Evolutionary conservation across 352 stramenopile species (phyloP), one percentile per base, ranked within the genome.

Genomic region (Phytophthora sp.): DNA sequence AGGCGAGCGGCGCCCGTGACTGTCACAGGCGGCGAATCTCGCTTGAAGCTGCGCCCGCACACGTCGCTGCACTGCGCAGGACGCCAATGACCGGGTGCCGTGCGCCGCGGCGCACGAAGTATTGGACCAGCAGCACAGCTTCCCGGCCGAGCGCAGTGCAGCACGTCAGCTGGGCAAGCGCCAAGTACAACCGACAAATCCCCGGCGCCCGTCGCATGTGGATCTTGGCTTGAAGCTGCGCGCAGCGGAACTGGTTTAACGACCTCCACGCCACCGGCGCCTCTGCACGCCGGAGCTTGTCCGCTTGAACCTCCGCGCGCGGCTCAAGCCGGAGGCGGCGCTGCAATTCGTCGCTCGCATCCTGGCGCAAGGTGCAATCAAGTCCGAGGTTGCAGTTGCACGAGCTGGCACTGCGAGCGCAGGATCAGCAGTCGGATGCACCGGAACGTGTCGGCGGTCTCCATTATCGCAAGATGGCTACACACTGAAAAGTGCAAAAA

Each of bases 11-110:
- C 49, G 45, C 13, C n/a, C 24, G 11, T 48, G 62, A 70, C 54
- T 70, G 54, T 70, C 62, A 66, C 62, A 70, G 42, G 27, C n/a
- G 53, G 44, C 18, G 52, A 68, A 68, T 68, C 44, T 56, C 28
- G 42, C 24, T 54, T 64, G 30, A 64, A 69, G 58, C 58, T 55
- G 48, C 48, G 39, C 12, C 49, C 4, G 34, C 56, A 58, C 56
- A 65, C 49, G 51, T 43, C 37, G 37, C 37, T 58, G 44, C 27
- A 62, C 43, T 66, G 55, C 11, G 43, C 34, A 42, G 26, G 39
- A 18, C 58, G 38, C 53, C 53, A 58, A 63, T 61, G 32, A 48
- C 21, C 31, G 41, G 44, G 9, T 54, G 35, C 45, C 37, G 12
- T 37, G 35, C 37, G 21, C 20, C 56, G 58, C 34, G 18, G 44